Evolutionary conservation across 176 grass and related monocot species (phyloP).

Genomic region (Eleusine indica): DNA sequence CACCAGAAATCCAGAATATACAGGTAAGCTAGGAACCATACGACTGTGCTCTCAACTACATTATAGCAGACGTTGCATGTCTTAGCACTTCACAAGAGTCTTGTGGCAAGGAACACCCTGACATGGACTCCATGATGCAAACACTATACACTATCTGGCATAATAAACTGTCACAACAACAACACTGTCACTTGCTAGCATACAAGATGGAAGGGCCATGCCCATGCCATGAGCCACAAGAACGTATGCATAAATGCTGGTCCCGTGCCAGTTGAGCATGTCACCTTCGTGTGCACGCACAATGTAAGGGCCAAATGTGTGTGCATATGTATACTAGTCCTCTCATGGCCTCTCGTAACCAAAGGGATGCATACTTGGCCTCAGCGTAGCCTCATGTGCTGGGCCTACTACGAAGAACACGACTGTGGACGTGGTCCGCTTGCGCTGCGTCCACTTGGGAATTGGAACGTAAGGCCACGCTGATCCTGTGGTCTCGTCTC

Average conservation of each 20-base stretch:
- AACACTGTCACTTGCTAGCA: not conserved
- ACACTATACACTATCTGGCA: not conserved
- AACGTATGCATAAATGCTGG: not conserved
- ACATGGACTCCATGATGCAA: not conserved
- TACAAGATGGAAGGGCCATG: not conserved
- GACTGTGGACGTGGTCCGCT: not conserved
- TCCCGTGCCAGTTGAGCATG: not conserved
- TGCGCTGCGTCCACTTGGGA: not conserved
- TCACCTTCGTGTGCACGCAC: not conserved
- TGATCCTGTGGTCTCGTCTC: not conserved
- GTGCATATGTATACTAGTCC: not conserved
- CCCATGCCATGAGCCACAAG: not conserved
- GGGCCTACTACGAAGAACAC: not conserved
- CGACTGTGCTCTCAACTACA: not conserved
- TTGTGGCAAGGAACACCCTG: not conserved
- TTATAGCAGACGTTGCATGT: not conserved
- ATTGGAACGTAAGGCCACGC: not conserved
- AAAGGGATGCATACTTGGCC: constrained; percentile 1
- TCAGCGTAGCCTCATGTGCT: constrained; percentile 15
- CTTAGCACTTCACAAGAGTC: not conserved
- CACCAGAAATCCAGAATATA: not conserved
- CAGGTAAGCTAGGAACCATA: not conserved
- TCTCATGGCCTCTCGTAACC: constrained; percentile 1
- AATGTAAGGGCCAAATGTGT: not conserved
- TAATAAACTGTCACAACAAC: not conserved